Evolutionary conservation across 1,284 basidiomycete genomes (phyloP), one percentile per base, ranked within the genome.

Genomic region (Marasmius fiardii): DNA sequence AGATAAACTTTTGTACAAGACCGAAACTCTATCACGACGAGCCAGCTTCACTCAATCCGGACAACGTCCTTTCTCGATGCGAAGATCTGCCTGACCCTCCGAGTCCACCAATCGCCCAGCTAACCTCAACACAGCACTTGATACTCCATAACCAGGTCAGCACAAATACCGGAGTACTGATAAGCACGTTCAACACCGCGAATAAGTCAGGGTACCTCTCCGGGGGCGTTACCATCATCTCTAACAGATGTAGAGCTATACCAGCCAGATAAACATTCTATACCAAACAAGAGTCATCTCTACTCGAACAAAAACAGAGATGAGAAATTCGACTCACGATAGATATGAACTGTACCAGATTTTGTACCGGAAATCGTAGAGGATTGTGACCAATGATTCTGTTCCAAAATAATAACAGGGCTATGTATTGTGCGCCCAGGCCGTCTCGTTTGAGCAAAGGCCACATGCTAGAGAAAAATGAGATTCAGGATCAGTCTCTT

Each of bases 181-280:
- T 67, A n/a, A 93, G 78, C 3, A 95, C 86, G 66, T 95, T 96
- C 34, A 95, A 74, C 1, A 96, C 92, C 0, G 90, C 75, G 67
- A 85, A 96, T 50, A 97, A 69, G 67, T 97, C 93, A 0, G 94
- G 95, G 62, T 93, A 90, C 58, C 88, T 84, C 7, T 77, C 64
- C 2, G 90, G 90, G 18, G 92, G 83, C 1, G 74, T 55, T 35
- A 90, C 54, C 7, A 86, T 28, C 18, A 82, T 52, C 67, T 96
- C 92, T 14, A 86, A 65, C 8, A 82, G 2, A 64, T 95, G 92
- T 6, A 95, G 68, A 0, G 68, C 49, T 1, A 79, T 24, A 43
- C 85, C 84, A 1, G 78, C 74, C 0, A 71, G 55, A 65, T 95
- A 91, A 43, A 82, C 74, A n/a, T 66, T 65, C 90, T 93, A 60